These are phyloP conservation scores for Capsicum baccatum DNA, from an alignment of 257 asterid species.

Conservation along the genomic window DNA sequence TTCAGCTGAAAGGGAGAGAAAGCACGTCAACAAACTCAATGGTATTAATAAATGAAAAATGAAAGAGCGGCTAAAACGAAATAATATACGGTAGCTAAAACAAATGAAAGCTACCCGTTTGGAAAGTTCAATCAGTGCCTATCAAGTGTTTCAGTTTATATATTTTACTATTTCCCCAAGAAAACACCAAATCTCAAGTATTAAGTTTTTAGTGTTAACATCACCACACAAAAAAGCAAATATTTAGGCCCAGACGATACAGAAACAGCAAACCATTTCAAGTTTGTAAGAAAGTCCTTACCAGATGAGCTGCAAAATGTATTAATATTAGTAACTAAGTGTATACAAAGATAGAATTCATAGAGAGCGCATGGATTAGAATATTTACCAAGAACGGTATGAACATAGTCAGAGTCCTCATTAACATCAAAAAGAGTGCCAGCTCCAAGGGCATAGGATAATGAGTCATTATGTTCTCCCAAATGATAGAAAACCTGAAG, in stretches of 20 bases:
- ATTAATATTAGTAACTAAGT: neutral
- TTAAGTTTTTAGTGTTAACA: neutral
- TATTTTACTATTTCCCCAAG: conserved; percentile 19
- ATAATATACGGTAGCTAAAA: neutral
- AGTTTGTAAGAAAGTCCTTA: neutral
- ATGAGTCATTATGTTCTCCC: conserved; percentile 84
- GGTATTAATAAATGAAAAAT: conserved; percentile 2
- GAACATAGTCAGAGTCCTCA: conserved; percentile 86
- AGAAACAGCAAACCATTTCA: neutral
- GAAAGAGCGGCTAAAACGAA: neutral
- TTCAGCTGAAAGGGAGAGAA: conserved; percentile 57
- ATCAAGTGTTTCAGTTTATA: conserved; percentile 2
- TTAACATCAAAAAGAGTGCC: conserved; percentile 82
- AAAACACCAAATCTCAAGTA: conserved; percentile 14
- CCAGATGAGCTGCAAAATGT: neutral
- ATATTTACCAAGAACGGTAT: conserved; percentile 72
- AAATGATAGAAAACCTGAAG: conserved; percentile 85
- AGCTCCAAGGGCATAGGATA: conserved; percentile 91
- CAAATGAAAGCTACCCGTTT: neutral
- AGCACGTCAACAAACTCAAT: neutral
- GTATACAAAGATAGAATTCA: neutral
- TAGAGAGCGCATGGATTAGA: neutral
- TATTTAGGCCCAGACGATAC: neutral
- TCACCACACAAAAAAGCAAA: conserved; percentile 3
- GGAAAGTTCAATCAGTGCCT: neutral